Base-by-base conservation (phyloP, 371 early-diverging fungal species). In the Neoconidiobolus thromboides region DNA sequence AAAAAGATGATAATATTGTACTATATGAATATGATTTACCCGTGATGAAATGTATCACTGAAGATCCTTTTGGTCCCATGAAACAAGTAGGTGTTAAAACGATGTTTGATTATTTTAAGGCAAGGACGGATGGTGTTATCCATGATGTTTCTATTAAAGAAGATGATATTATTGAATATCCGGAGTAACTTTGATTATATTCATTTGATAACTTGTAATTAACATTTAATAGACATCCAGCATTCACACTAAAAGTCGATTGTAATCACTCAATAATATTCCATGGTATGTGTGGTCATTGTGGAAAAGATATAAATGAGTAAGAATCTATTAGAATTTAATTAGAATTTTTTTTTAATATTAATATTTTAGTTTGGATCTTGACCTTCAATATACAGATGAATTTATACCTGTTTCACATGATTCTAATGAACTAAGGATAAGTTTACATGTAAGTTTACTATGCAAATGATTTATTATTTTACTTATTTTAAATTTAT, bases 301-400 rank as follows among this genome's bases (percentile, higher is more conserved):
- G 60, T 36, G 51, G 60, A 12, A 38, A n/a, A n/a, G 43, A 14
- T 60, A 41, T 60, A 43, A 38, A 6, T 6, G 60, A 51, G 37
- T 51, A 60, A 6, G 26, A 26, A 26, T 26, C 26, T 26, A 26
- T 26, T 26, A 26, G 1, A 44, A 15, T 26, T 44, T 58, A 38
- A 43, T 58, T 14, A 40, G 14, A 40, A 40, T 43, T 26, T 7
- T 12, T 43, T 43, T 12, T 41, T 1, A 15, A 43, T 58, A 15
- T 1, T 9, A 14, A 52, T 12, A 9, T 42, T 37, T 26, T 15
- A 4, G n/a, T 58, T 12, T 42, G 15, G 44, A 46, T 36, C n/a
- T 40, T 14, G 12, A 36, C 42, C 47, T 43, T 46, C 10, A 44
- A 26, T 12, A 41, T 48, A 37, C 36, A 15, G 2, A 3, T 14